Evolutionary conservation across 1,284 basidiomycete genomes (phyloP), one percentile per base, ranked within the genome.

Genomic region (Entoloma clypeatum): DNA sequence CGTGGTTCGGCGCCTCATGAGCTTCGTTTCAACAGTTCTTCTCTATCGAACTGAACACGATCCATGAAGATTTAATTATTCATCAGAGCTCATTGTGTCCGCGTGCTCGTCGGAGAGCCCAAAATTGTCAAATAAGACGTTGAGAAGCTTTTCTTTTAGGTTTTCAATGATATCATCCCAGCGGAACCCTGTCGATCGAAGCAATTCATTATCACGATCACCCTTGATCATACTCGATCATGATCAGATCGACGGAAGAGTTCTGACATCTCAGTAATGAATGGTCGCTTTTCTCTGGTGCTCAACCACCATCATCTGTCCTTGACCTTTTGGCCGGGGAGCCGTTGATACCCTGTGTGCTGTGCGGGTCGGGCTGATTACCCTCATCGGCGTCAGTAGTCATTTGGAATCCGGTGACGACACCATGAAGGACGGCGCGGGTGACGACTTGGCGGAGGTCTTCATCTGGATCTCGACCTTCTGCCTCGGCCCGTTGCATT

Each of bases 401-500:
- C 66, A 82, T 68, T 7, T 70, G 67, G 53, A 72, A 81, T 2
- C 84, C 84, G 14, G 74, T 67, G 11, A 69, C 55, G 39, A 86
- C 63, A 24, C 82, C 77, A 49, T 78, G 68, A 16, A 86, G 55
- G 39, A 88, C 82, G 11, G 76, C 72, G 50, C 67, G 59, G 23
- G 74, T 65, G 19, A 89, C 84, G 10, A 69, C 70, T 40, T 66
- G 65, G 33, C 75, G 64, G 35, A 89, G 64, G 53, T 80, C 72
- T 27, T 79, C 72, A 19, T 79, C 81, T 21, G 76, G 75, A 54
- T 84, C 75, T 17, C 70, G 64, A 17, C 80, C 82, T 46, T 80
- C 74, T 19, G 68, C 69, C 53, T 85, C 76, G 24, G 80, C 77
- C 34, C 75, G 76, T 50, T 72, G 61, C 70, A 86, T 78, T 57